phyloP scores from a whole-genome alignment of 1,139 yeast species.

The Hanseniaspora gamundiae region DNA sequence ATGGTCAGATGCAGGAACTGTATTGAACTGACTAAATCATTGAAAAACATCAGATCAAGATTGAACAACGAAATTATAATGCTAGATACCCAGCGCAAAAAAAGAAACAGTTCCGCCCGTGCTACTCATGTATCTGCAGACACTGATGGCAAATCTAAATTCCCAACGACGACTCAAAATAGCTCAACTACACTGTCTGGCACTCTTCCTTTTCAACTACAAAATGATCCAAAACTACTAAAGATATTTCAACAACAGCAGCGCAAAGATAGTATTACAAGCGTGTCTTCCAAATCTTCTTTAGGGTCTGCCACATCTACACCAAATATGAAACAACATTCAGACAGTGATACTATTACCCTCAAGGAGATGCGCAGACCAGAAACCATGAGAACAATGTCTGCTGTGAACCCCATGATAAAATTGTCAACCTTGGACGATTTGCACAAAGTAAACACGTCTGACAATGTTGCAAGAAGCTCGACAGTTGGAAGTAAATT shows the following conservation, averaged over 20 bases:
- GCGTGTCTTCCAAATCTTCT: not conserved
- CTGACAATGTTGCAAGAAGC: not conserved
- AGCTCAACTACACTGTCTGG: no score
- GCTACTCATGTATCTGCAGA: no score
- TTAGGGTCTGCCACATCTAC: not conserved
- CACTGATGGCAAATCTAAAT: no score
- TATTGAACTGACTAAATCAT: conserved; percentile 39
- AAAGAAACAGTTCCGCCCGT: not conserved
- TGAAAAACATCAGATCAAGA: conserved; percentile 27
- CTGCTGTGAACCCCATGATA: no score
- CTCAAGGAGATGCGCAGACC: not conserved
- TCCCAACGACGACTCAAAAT: no score
- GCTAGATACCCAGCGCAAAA: conserved; percentile 8
- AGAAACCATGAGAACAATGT: not conserved
- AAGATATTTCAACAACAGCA: not conserved
- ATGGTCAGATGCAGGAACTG: conserved; percentile 52
- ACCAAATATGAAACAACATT: not conserved
- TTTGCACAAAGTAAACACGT: not conserved
- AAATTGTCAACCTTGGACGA: not conserved
- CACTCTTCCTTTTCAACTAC: not conserved
- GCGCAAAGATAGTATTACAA: not conserved
- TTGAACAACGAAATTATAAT: conserved; percentile 13
- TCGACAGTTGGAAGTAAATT: not conserved
- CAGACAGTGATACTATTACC: not conserved
- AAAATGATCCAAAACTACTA: not conserved